Evolutionary conservation across 768 basidiomycete genomes (phyloP).

Genomic region (Boletus huronensis): DNA sequence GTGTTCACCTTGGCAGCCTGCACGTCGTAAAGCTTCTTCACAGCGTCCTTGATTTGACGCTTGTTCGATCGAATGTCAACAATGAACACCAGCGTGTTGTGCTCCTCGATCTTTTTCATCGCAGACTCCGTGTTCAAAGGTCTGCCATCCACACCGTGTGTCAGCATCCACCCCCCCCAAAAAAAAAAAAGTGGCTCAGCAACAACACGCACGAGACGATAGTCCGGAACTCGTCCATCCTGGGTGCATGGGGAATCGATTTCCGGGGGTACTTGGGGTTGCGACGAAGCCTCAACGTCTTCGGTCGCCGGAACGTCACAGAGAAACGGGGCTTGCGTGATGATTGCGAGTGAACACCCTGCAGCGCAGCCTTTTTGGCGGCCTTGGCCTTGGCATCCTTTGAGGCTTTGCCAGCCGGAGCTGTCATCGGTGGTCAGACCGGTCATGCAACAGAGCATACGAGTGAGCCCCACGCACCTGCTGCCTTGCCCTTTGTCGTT

Average conservation of each 20-base stretch:
- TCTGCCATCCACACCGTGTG: conserved; percentile 31
- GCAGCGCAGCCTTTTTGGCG: conserved; percentile 95
- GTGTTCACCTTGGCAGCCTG: conserved; percentile 97
- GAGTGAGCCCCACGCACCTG: conserved; percentile 31
- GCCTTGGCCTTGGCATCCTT: conserved; percentile 77
- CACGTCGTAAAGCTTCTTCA: conserved; percentile 99
- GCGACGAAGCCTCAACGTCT: conserved; percentile 82
- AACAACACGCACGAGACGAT: conserved; percentile 70
- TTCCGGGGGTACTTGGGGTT: conserved; percentile 95
- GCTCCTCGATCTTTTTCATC: conserved; percentile 99
- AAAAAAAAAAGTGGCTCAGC: not conserved
- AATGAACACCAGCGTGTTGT: conserved; percentile 98
- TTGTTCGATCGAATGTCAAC: conserved; percentile 96
- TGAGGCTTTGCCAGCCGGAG: conserved; percentile 29
- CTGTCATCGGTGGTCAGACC: not conserved
- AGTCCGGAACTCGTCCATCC: conserved; percentile 96
- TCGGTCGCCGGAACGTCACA: conserved; percentile 94
- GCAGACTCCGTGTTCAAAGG: conserved; percentile 94
- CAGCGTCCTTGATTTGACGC: conserved; percentile 98
- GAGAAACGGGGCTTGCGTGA: conserved; percentile 79
- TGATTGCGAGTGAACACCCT: conserved; percentile 74
- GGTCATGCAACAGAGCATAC: conserved; percentile 28
- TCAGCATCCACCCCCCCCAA: not conserved
- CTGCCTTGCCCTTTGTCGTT: conserved; percentile 59
- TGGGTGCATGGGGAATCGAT: conserved; percentile 83